Conservation (phyloP, 495 filamentous ascomycete genomes). For the Aspergillus ellipticus region DNA sequence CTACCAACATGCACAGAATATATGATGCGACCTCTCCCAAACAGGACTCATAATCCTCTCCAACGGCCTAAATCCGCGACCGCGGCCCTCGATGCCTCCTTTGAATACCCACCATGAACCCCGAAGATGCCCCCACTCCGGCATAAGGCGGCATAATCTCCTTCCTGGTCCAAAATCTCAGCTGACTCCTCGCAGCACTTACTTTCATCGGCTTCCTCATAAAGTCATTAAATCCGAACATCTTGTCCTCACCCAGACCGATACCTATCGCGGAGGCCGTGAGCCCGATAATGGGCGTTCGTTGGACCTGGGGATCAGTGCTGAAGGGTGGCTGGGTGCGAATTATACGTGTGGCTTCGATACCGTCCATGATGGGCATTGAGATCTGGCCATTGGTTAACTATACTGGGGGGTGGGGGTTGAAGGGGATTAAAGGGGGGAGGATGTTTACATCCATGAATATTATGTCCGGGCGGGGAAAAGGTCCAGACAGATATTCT, state of each 20-base stretch:
- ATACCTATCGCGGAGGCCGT: neutral
- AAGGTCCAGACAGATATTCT: constrained; percentile 2
- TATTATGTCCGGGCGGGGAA: constrained; percentile 4
- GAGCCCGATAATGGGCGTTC: constrained; percentile 4
- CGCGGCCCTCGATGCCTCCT: neutral
- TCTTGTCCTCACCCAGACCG: neutral
- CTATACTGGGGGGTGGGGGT: neutral
- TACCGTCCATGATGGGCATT: constrained; percentile 1
- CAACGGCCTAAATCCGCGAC: neutral
- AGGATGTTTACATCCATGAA: constrained; percentile 6
- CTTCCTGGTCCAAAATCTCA: neutral
- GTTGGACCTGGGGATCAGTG: neutral
- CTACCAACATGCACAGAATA: no score
- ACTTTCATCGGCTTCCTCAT: constrained; percentile 6
- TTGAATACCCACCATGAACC: neutral
- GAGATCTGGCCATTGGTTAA: constrained; percentile 2
- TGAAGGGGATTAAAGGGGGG: neutral
- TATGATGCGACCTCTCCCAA: no score
- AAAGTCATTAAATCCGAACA: neutral
- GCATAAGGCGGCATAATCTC: neutral
- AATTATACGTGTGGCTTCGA: constrained; percentile 6
- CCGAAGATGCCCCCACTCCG: neutral
- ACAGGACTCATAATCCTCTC: no score
- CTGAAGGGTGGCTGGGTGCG: constrained; percentile 6
- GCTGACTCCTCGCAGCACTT: constrained; percentile 5